Evolutionary conservation across 163 green algal genomes (phyloP), one percentile per base, ranked within the genome.

Genomic region (Chlorella variabilis): DNA sequence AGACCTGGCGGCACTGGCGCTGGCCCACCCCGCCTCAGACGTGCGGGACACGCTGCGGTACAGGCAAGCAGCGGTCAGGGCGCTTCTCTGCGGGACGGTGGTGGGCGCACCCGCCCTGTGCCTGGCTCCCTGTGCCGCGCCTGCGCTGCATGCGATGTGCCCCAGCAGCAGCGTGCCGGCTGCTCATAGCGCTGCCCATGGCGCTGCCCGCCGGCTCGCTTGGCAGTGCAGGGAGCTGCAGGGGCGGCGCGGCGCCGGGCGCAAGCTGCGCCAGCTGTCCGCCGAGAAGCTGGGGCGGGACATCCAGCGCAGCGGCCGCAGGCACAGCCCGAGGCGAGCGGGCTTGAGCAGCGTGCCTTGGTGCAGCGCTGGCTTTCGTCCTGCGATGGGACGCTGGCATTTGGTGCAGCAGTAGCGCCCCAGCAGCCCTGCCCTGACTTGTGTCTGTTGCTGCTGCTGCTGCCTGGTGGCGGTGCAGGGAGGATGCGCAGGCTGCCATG

Each of bases 401-500:
- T n/a, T n/a, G n/a, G n/a, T n/a, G n/a, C n/a, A n/a, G n/a, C n/a
- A n/a, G n/a, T n/a, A n/a, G n/a, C n/a, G n/a, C n/a, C n/a, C n/a
- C n/a, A n/a, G n/a, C n/a, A n/a, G n/a, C n/a, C n/a, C n/a, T n/a
- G n/a, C n/a, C n/a, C n/a, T n/a, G n/a, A n/a, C n/a, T n/a, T n/a
- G n/a, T n/a, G n/a, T n/a, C n/a, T n/a, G n/a, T n/a, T n/a, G n/a
- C n/a, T n/a, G n/a, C n/a, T n/a, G n/a, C n/a, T n/a, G n/a, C n/a
- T n/a, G n/a, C n/a, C n/a, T n/a, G n/a, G n/a, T n/a, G n/a, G n/a
- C n/a, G n/a, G n/a, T 41, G 73, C 73, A 80, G 75, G 27, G 83
- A 87, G 63, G 83, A 87, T 66, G 83, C 83, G 7, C 42, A 75
- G 41, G 83, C 77, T 7, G 77, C 77, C 0, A 58, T 87, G 83